phyloP scores from a whole-genome alignment of 2,329 filamentous ascomycete genomes.

The Botrytis medusae region DNA sequence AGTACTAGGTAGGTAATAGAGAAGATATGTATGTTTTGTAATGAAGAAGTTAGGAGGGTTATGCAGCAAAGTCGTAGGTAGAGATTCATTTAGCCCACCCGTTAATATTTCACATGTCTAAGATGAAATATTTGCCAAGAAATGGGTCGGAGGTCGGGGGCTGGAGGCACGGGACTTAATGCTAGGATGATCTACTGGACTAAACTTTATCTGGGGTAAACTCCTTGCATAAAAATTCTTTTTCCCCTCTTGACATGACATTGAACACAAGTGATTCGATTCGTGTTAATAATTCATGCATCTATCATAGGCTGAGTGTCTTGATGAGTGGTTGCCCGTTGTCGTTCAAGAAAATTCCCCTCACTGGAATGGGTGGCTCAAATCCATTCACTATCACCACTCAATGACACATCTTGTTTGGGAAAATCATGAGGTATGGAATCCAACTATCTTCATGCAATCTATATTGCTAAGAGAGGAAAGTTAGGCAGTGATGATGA shows the following conservation, averaged over 20 bases:
- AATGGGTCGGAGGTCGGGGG: background rate
- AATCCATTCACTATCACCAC: background rate
- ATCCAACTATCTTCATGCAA: background rate
- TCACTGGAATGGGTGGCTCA: background rate
- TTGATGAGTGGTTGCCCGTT: background rate
- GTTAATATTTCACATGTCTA: slow-evolving; percentile 16
- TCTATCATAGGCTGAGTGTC: background rate
- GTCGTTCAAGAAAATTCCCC: background rate
- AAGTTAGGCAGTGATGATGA: background rate
- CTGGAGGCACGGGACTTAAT: slow-evolving; percentile 12
- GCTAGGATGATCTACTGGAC: background rate
- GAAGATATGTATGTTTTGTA: slow-evolving; percentile 1
- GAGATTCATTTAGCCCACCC: background rate
- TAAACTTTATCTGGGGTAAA: slow-evolving; percentile 19
- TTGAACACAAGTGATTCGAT: background rate
- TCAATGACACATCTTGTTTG: background rate
- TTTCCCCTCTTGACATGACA: no score
- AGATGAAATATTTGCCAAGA: slow-evolving; percentile 15
- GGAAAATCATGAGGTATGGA: background rate
- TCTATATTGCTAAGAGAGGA: background rate
- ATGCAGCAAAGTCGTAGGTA: background rate
- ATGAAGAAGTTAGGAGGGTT: background rate
- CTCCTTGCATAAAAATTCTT: background rate
- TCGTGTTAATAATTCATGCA: background rate
- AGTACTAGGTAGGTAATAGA: background rate